These are phyloP conservation scores for Mycena rebaudengoi DNA, from an alignment of 768 basidiomycete species.

Conservation along the genomic window DNA sequence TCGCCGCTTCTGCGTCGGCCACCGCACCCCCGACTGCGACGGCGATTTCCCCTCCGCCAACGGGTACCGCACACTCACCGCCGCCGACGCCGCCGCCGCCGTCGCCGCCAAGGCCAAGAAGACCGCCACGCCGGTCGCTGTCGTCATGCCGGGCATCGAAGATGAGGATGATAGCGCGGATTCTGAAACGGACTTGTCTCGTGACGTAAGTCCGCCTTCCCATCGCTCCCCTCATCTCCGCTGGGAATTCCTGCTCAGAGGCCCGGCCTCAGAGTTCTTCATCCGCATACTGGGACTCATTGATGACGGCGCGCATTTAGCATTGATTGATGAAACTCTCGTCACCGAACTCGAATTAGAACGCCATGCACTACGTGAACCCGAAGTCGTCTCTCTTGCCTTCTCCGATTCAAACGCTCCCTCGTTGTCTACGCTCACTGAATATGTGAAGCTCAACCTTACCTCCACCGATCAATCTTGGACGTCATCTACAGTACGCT, in stretches of 20 bases:
- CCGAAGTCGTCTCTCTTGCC: not conserved
- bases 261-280: not conserved
- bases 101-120: not conserved
- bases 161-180: not conserved
- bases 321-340: conserved; percentile 28
- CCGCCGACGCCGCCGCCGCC: not conserved
- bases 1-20: not conserved
- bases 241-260: conserved; percentile 23
- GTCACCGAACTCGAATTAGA: conserved; percentile 10
- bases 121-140: not conserved
- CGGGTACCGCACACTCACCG: not conserved
- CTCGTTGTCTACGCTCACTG: not conserved
- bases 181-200: conserved; percentile 16
- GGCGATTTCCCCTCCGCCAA: not conserved
- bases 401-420: not conserved
- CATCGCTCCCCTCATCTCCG: conserved; percentile 9
- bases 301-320: conserved; percentile 36
- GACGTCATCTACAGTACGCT: not conserved
- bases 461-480: conserved; percentile 1
- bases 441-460: not conserved
- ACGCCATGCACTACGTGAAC: not conserved
- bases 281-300: conserved; percentile 20
- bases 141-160: not conserved
- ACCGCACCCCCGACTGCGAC: not conserved
- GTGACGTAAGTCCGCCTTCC: conserved; percentile 15